Evolutionary conservation across 164 flowering plant genomes (phyloP).

Genomic region (Piper longum): DNA sequence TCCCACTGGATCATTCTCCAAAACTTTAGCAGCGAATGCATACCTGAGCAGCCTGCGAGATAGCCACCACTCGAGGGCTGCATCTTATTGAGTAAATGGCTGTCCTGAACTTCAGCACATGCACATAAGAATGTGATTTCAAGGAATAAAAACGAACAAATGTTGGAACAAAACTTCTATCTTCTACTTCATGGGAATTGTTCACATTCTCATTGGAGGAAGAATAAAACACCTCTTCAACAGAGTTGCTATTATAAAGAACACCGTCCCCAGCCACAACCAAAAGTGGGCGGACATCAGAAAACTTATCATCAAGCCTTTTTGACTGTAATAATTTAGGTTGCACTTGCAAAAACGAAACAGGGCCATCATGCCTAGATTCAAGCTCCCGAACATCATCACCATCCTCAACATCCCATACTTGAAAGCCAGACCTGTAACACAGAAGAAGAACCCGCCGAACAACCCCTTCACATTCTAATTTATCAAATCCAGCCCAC

Average conservation of each 20-base stretch:
- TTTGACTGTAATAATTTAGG: constrained; percentile 38
- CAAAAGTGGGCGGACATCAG: constrained; percentile 47
- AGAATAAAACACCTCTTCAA: constrained; percentile 22
- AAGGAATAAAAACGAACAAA: constrained; percentile 57
- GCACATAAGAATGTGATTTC: constrained; percentile 58
- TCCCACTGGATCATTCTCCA: background rate
- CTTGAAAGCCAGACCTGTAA: constrained; percentile 67
- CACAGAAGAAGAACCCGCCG: constrained; percentile 57
- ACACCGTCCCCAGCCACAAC: constrained; percentile 46
- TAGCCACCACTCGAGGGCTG: constrained; percentile 62
- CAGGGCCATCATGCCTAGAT: constrained; percentile 59
- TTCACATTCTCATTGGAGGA: constrained; percentile 21
- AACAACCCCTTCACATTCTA: constrained; percentile 31
- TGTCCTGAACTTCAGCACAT: constrained; percentile 54
- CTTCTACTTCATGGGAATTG: constrained; percentile 21
- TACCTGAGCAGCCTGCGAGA: constrained; percentile 70
- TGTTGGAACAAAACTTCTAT: constrained; percentile 31
- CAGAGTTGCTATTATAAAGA: constrained; percentile 16
- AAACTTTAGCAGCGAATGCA: background rate
- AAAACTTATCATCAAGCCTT: constrained; percentile 37
- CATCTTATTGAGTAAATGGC: constrained; percentile 57
- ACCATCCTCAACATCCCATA: constrained; percentile 79
- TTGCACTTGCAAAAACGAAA: constrained; percentile 56
- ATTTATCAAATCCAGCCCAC: constrained; percentile 82
- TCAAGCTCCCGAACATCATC: constrained; percentile 55